Percentiles rank a stretch among this genome's conserved stretches.
These are phyloP conservation scores for Diaporthe capsici DNA, from an alignment of 2,329 filamentous ascomycete species.

Conservation along the genomic window DNA sequence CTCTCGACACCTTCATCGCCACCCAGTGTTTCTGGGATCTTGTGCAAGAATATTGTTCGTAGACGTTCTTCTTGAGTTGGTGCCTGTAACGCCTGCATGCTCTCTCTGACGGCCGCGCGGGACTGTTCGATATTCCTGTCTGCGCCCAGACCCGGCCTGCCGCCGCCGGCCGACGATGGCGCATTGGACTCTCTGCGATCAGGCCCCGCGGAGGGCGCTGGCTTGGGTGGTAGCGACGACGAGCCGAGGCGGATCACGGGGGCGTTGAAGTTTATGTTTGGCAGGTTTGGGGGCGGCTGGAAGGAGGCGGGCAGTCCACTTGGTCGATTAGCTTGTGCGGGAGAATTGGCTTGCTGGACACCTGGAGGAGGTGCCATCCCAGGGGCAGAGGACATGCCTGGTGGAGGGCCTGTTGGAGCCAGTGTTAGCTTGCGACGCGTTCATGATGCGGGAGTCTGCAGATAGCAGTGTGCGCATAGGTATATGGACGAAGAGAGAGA, in stretches of 20 bases:
- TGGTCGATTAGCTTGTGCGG: constrained; percentile 83
- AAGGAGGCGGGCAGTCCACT: constrained; percentile 86
- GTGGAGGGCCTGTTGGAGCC: constrained; percentile 73
- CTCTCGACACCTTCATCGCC: constrained; percentile 85
- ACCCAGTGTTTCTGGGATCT: constrained; percentile 83
- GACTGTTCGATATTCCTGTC: constrained; percentile 78
- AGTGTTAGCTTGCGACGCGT: constrained; percentile 41
- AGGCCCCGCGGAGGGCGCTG: constrained; percentile 56
- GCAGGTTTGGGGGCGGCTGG: constrained; percentile 90
- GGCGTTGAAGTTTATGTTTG: constrained; percentile 98
- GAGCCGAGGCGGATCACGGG: constrained; percentile 95
- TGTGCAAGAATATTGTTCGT: constrained; percentile 90
- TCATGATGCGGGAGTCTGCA: not conserved
- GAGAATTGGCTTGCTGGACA: constrained; percentile 78
- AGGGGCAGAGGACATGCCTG: constrained; percentile 84
- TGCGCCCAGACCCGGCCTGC: constrained; percentile 67
- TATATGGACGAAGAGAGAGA: not conserved
- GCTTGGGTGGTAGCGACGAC: constrained; percentile 71
- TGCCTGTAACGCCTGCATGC: constrained; percentile 80
- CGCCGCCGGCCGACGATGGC: constrained; percentile 53
- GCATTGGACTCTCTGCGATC: constrained; percentile 64
- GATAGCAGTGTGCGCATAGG: not conserved
- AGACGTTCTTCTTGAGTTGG: constrained; percentile 92
- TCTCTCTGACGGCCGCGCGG: constrained; percentile 76
- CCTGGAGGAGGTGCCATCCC: constrained; percentile 85